phyloP scores from a whole-genome alignment of 345 rosid species.

The Eucalyptus victrix region DNA sequence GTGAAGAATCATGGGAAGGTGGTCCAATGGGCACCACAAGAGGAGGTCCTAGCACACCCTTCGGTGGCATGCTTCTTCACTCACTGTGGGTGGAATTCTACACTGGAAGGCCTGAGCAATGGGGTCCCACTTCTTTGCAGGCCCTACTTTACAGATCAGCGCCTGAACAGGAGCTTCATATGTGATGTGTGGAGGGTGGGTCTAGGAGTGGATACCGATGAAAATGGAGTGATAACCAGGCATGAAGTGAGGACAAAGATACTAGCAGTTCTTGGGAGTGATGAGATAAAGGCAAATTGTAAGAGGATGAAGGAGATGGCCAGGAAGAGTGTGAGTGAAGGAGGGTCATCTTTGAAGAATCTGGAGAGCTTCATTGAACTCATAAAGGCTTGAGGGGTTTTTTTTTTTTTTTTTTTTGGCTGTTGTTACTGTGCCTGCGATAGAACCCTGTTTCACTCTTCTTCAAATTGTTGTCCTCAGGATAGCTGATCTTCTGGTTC shows the following conservation, averaged over 20 bases:
- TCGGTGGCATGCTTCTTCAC: conserved; percentile 13
- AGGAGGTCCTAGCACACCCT: conserved; percentile 8
- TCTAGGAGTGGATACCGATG: no score
- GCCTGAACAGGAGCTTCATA: not conserved
- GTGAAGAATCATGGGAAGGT: not conserved
- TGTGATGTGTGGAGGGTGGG: no score
- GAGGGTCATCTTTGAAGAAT: not conserved
- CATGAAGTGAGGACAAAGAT: no score
- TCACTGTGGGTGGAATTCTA: conserved; percentile 14
- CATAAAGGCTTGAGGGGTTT: not conserved
- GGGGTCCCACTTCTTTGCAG: conserved; percentile 22
- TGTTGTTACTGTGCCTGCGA: not conserved
- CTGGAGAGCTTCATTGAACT: not conserved
- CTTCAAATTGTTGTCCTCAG: not conserved
- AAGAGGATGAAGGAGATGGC: not conserved
- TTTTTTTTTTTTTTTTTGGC: not conserved
- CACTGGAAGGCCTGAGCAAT: not conserved
- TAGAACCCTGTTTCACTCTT: not conserved
- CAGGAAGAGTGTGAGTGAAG: not conserved
- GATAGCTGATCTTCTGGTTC: not conserved
- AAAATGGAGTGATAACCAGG: no score
- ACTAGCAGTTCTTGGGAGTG: no score
- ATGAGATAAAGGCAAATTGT: no score
- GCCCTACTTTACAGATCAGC: conserved; percentile 13
- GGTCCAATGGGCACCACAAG: conserved; percentile 12